These are phyloP conservation scores for Rugosomyces carneus DNA, from an alignment of 1,284 basidiomycete species.

Conservation along the genomic window DNA sequence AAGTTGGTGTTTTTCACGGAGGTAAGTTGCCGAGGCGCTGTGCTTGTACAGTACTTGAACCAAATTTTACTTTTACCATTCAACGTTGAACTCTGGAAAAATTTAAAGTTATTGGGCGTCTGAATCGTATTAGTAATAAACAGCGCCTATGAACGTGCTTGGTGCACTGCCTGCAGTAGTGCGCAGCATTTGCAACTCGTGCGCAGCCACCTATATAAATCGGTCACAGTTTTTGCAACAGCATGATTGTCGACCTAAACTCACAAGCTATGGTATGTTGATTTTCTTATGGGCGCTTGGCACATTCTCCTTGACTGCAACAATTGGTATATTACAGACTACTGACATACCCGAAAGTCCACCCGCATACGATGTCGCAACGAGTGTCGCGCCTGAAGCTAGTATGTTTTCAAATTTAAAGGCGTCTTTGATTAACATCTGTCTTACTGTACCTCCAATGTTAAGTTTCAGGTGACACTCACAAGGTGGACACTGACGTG, in stretches of 20 bases:
- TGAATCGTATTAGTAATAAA: no score
- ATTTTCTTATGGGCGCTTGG: no score
- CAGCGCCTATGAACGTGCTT: no score
- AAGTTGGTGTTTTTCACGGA: no score
- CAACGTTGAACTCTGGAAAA: no score
- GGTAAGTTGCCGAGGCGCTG: no score
- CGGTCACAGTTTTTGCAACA: background rate
- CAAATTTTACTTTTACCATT: no score
- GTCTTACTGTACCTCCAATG: background rate
- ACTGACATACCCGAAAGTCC: conserved; percentile 26
- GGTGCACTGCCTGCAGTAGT: conserved; percentile 4
- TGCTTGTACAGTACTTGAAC: no score
- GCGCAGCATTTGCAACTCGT: conserved; percentile 5
- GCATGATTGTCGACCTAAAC: conserved; percentile 12
- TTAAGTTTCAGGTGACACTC: background rate
- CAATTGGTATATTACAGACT: conserved; percentile 12
- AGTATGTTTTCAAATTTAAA: conserved; percentile 5
- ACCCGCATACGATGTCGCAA: conserved; percentile 33
- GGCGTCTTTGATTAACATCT: background rate
- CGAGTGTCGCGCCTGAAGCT: conserved; percentile 17
- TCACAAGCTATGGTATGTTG: conserved; percentile 23
- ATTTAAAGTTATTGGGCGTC: no score
- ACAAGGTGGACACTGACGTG: background rate
- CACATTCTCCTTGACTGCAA: no score
- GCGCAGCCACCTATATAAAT: conserved; percentile 13